Evolutionary conservation across 306 rosid genomes (phyloP), one percentile per base, ranked within the genome.

Genomic region (Lupinus albus): DNA sequence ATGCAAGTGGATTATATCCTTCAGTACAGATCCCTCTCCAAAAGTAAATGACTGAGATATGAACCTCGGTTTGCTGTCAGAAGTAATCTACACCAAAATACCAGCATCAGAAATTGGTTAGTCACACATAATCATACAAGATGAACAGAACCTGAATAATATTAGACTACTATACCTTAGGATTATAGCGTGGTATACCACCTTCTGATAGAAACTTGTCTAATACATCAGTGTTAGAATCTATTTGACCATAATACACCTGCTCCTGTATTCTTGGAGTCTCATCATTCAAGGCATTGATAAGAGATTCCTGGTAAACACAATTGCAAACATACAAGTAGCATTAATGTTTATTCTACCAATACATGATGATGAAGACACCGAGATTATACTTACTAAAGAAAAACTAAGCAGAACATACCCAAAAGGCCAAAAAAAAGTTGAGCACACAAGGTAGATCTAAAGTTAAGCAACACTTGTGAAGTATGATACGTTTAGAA

Each of bases 231-330:
- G 97, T 93, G 68, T 49, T 82, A 67, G 97, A 84, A 73, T 89
- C 81, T 80, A 93, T 85, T 56, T 88, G 94, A 72, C 99, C 99
- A 78, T 79, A 93, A 79, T 93, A 93, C 48, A 93, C 99, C 79
- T 85, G 96, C 77, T 93, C 99, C 79, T 93, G 99, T 75, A 93
- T 82, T 78, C 92, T 88, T 38, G 91, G 89, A 66, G 89, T 87
- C 84, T 93, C 99, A 35, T 93, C 96, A 45, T 88, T 90, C 96
- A 93, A 80, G 74, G 94, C 91, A 81, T 84, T 90, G 49, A 79
- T 14, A 56, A 93, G 83, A 65, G 99, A 83, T 32, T 93, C 99
- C 99, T 93, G 85, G 41, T 68, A 50, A 76, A 78, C 58, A 20
- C 56, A 81, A 79, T 58, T 55, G 7, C 73, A 69, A 75, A 71